phyloP scores from a whole-genome alignment of 371 early-diverging fungal species.

The Mortierella sp. region DNA sequence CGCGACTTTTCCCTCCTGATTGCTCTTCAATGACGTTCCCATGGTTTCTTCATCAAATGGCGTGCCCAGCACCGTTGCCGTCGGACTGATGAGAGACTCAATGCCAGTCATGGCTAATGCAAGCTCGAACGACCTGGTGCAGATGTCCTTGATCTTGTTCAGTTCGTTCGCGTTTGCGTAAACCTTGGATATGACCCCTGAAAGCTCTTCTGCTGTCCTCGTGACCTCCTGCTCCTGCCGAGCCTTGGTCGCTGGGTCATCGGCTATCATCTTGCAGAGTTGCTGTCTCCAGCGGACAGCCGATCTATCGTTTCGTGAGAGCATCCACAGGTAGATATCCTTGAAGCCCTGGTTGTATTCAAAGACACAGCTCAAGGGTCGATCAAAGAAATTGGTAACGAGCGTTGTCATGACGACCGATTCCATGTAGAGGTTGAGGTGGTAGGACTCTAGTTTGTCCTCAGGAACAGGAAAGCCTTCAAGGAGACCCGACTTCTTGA shows the following conservation, averaged over 20 bases:
- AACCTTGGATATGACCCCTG: slow-evolving; percentile 50
- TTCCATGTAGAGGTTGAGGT: slow-evolving; percentile 65
- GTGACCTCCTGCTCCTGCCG: slow-evolving; percentile 58
- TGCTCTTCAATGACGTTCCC: slow-evolving; percentile 45
- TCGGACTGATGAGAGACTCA: slow-evolving; percentile 63
- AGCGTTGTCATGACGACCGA: slow-evolving; percentile 66
- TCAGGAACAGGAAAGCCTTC: slow-evolving; percentile 48
- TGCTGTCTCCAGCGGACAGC: slow-evolving; percentile 69
- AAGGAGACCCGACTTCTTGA: slow-evolving; percentile 53
- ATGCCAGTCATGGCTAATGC: slow-evolving; percentile 67
- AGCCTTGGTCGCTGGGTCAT: slow-evolving; percentile 57
- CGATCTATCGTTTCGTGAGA: slow-evolving; percentile 58
- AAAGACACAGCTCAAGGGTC: slow-evolving; percentile 64
- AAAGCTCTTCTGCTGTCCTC: slow-evolving; percentile 34
- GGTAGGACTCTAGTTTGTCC: slow-evolving; percentile 59
- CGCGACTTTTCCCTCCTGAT: slow-evolving; percentile 46
- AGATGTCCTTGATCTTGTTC: slow-evolving; percentile 63
- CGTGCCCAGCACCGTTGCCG: slow-evolving; percentile 19
- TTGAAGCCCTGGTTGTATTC: slow-evolving; percentile 64
- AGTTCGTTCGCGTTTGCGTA: slow-evolving; percentile 55
- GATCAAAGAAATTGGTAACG: slow-evolving; percentile 58
- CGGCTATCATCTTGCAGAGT: slow-evolving; percentile 64
- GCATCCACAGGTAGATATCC: slow-evolving; percentile 62
- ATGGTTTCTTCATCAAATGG: slow-evolving; percentile 46
- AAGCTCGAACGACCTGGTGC: slow-evolving; percentile 63